Conservation (phyloP, 2,329 filamentous ascomycete genomes). For the Periconia sp. region DNA sequence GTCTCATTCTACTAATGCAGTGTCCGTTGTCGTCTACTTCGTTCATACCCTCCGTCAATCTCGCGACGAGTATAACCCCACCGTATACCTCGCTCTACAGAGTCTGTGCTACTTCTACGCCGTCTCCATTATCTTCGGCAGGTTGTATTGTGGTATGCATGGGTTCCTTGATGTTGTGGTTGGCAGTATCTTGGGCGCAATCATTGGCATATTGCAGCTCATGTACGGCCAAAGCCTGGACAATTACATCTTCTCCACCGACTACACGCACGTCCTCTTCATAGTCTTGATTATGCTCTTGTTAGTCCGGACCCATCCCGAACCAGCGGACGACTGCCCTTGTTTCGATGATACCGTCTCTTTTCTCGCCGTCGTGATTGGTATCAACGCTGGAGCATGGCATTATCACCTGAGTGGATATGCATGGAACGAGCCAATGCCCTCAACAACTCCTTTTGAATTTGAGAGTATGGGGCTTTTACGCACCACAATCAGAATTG, state of each 20-base stretch:
- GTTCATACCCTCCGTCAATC: constrained; percentile 70
- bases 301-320: constrained; percentile 86
- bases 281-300: constrained; percentile 68
- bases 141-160: constrained; percentile 98
- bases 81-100: constrained; percentile 66
- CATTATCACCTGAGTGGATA: constrained; percentile 66
- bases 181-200: constrained; percentile 74
- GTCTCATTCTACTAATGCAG: constrained; percentile 94
- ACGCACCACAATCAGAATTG: constrained; percentile 66
- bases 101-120: constrained; percentile 79
- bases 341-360: constrained; percentile 96
- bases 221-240: constrained; percentile 64
- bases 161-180: constrained; percentile 89
- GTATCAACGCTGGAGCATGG: constrained; percentile 81
- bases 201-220: constrained; percentile 60
- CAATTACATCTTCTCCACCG: constrained; percentile 60
- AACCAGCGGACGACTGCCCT: constrained; percentile 94
- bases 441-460: constrained; percentile 65
- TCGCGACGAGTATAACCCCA: constrained; percentile 62
- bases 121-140: constrained; percentile 83
- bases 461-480: constrained; percentile 67
- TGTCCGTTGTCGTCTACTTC: constrained; percentile 87
- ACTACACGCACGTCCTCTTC: constrained; percentile 64
- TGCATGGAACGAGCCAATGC: constrained; percentile 56
- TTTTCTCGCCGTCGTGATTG: constrained; percentile 88